Evolutionary conservation across 2,329 filamentous ascomycete genomes (phyloP), one percentile per base, ranked within the genome.

Genomic region (Talaromyces marneffei): DNA sequence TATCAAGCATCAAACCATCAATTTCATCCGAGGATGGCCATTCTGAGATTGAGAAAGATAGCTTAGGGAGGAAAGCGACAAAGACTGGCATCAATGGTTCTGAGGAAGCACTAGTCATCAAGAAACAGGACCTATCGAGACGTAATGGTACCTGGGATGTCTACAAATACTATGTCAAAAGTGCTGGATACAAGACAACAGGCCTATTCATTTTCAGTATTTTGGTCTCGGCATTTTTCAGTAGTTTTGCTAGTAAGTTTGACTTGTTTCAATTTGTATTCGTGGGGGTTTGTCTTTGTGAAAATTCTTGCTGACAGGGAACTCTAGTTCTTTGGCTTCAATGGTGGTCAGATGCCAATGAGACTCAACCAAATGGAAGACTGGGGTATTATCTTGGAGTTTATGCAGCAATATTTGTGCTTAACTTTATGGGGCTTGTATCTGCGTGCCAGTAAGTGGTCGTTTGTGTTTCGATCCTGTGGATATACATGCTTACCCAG

Each of bases 61-160:
- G n/a, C n/a, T 72, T 7, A 67, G 80, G 29, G 71, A 59, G 29
- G 44, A 48, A 44, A 23, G 20, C 35, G 27, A n/a, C n/a, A n/a
- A n/a, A n/a, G n/a, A n/a, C n/a, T n/a, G n/a, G n/a, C n/a, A n/a
- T n/a, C n/a, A n/a, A n/a, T n/a, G n/a, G n/a, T n/a, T n/a, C n/a
- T n/a, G 18, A 52, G 7, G 14, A 40, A 52, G 18, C 27, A 4
- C 27, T 35, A 35, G 10, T 53, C 48, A 29, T 52, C 46, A 33
- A 65, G 65, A 20, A 70, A 71, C 3, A n/a, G n/a, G n/a, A n/a
- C n/a, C n/a, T n/a, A n/a, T n/a, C n/a, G n/a, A n/a, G n/a, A n/a
- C n/a, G n/a, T n/a, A n/a, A n/a, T n/a, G 77, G 77, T 18, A 77
- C 79, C 53, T 66, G 74, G 4, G 66, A 73, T 2, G 75, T 79